Base-by-base conservation (phyloP, 2,329 filamentous ascomycete species). In the Trichoderma guizhouense region DNA sequence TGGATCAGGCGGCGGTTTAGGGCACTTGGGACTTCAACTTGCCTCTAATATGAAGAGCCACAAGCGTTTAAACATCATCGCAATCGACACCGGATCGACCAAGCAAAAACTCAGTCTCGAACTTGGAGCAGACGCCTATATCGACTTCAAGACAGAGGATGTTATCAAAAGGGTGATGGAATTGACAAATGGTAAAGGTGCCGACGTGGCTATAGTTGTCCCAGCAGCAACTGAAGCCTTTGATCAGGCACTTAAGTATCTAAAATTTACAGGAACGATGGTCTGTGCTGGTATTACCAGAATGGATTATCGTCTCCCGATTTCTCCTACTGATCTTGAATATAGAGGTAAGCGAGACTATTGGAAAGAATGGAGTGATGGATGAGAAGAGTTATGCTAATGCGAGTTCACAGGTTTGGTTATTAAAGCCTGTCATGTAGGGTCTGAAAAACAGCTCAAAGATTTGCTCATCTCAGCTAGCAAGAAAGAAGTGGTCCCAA, bases 161-260 rank as follows among this genome's bases (percentile, higher is more conserved):
- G 64, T 67, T 9, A 21, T 58, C 6, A 57, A 58, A 7, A 39
- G 18, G 12, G 64, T 67, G 32, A 67, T 67, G 64, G 32, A 58
- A 7, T 7, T 67, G 32, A 67, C 51, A 12, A 30, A 58, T 58
- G 64, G 64, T 5, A 67, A 67, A 43, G 64, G 64, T 9, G 64
- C 64, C 11, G 64, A 67, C 18, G 64, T 18, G 14, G 64, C 64
- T 43, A 67, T 67, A 28, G 64, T 67, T 15, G 34, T 67, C 2
- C 64, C 51, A 43, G 64, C 32, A 39, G 64, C 51, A 15, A 67
- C 64, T 9, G 51, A 43, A 30, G 64, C 64, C 30, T 67, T 67
- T 43, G 64, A 43, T 18, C 51, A 67, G 5, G 64, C 51, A 24
- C 34, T 67, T 32, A 26, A 67, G n/a, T 67, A 67, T 7, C 30